Percentiles rank a stretch among this genome's conserved stretches.
Conservation (phyloP, 2,329 filamentous ascomycete species). For the Hortaea werneckii region DNA sequence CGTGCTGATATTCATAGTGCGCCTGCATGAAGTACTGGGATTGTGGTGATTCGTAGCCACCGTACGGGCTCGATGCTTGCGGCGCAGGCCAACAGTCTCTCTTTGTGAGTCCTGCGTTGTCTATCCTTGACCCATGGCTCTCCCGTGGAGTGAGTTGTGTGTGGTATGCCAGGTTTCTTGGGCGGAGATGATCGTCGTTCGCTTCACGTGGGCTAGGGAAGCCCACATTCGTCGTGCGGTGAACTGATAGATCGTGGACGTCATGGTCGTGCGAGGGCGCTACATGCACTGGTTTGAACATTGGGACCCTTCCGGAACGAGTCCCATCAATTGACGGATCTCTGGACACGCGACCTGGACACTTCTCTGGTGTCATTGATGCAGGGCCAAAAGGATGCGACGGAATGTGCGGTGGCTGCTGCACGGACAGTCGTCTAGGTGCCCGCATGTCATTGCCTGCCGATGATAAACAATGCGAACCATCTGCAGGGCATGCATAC, state of each 20-base stretch:
- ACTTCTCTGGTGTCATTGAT: too few relatives aligned
- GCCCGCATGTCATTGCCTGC: too few relatives aligned
- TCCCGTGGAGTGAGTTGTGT: neutral
- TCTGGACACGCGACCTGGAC: too few relatives aligned
- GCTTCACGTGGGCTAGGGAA: neutral
- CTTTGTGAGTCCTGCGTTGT: neutral
- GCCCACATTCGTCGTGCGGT: neutral
- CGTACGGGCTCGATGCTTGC: neutral
- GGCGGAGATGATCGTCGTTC: neutral
- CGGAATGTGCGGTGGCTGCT: too few relatives aligned
- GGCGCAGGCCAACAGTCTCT: neutral
- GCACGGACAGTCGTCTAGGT: too few relatives aligned
- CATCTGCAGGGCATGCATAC: too few relatives aligned
- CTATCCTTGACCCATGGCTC: neutral
- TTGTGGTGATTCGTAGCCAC: slow-evolving; percentile 10
- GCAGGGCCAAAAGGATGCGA: too few relatives aligned
- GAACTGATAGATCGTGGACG: neutral
- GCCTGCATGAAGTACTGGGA: slow-evolving; percentile 23
- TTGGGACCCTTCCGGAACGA: too few relatives aligned
- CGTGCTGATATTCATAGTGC: slow-evolving; percentile 27
- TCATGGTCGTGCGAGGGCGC: neutral
- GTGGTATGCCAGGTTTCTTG: neutral
- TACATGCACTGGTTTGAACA: too few relatives aligned
- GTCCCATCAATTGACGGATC: too few relatives aligned
- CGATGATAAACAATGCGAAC: too few relatives aligned